Percentiles rank a stretch among this genome's conserved stretches.
Conservation (phyloP, 495 filamentous ascomycete species). For the Penicillium angulare region DNA sequence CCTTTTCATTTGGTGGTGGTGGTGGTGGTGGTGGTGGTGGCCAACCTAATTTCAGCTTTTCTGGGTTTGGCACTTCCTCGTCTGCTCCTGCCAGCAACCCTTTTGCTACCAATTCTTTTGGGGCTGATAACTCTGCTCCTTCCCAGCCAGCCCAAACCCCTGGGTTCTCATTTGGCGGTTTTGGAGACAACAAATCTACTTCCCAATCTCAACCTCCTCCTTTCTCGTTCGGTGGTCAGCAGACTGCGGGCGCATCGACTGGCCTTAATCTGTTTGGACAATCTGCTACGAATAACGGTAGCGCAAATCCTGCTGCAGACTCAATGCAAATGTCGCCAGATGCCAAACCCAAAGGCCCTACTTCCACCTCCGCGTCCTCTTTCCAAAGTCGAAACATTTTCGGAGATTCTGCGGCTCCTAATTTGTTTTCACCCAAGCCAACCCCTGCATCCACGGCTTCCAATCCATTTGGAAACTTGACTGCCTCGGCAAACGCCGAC, state of each 20-base stretch:
- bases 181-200: constrained; percentile 19
- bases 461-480: background rate
- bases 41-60: constrained; percentile 39
- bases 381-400: constrained; percentile 19
- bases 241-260: constrained; percentile 10
- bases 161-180: constrained; percentile 24
- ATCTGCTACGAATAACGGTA: constrained; percentile 13
- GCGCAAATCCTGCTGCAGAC: constrained; percentile 25
- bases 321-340: constrained; percentile 48
- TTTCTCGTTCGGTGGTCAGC: constrained; percentile 20
- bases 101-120: constrained; percentile 33
- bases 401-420: constrained; percentile 9
- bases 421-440: constrained; percentile 12
- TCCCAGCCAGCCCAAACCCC: constrained; percentile 17
- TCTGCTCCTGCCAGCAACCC: constrained; percentile 35
- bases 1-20: constrained; percentile 45
- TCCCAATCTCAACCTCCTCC: no score
- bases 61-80: constrained; percentile 18
- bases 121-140: constrained; percentile 11
- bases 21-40: constrained; percentile 11
- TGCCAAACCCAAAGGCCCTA: constrained; percentile 26
- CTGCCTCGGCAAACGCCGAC: background rate
- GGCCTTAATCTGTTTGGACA: constrained; percentile 23
- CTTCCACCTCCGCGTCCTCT: constrained; percentile 14
- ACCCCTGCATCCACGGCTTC: background rate